Percentiles rank a stretch among this genome's conserved stretches.
Evolutionary conservation across 805 yeast genomes (phyloP).

Genomic region (Candida ortonii): DNA sequence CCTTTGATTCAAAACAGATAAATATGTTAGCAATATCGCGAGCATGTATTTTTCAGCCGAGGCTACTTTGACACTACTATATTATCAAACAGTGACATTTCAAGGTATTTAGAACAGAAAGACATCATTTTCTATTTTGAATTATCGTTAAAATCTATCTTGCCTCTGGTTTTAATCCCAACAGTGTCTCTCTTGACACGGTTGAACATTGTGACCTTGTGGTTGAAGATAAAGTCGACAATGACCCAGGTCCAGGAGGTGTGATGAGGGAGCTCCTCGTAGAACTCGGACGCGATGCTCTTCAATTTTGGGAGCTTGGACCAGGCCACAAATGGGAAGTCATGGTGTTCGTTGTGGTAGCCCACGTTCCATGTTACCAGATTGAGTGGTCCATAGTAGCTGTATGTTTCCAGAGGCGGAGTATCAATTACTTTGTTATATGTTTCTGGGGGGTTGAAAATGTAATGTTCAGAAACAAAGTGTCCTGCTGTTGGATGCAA

Average conservation of each 20-base stretch:
- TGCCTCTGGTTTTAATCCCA: slow-evolving; percentile 33
- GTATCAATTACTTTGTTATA: slow-evolving; percentile 30
- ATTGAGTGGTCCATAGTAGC: slow-evolving; percentile 82
- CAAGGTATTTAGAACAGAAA: not conserved
- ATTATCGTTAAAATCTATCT: slow-evolving; percentile 34
- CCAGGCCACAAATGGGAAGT: slow-evolving; percentile 94
- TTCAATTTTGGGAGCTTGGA: slow-evolving; percentile 65
- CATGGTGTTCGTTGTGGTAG: slow-evolving; percentile 92
- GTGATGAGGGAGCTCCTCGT: slow-evolving; percentile 74
- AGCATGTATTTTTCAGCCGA: too few species aligned
- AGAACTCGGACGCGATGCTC: slow-evolving; percentile 72
- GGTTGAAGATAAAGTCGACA: slow-evolving; percentile 65
- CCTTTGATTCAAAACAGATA: too few species aligned
- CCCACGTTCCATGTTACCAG: slow-evolving; percentile 89
- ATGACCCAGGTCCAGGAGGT: slow-evolving; percentile 77
- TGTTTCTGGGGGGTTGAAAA: slow-evolving; percentile 53
- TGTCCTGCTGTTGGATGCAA: slow-evolving; percentile 94
- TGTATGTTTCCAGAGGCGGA: slow-evolving; percentile 79
- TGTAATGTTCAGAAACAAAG: slow-evolving; percentile 91
- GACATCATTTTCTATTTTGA: slow-evolving; percentile 16
- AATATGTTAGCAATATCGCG: too few species aligned
- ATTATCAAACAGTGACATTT: not conserved
- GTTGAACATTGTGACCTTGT: slow-evolving; percentile 69
- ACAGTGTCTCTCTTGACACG: slow-evolving; percentile 66
- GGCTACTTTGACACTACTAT: too few species aligned